Conservation (phyloP, 2,329 filamentous ascomycete genomes). For the Lasiodiplodia theobromae region DNA sequence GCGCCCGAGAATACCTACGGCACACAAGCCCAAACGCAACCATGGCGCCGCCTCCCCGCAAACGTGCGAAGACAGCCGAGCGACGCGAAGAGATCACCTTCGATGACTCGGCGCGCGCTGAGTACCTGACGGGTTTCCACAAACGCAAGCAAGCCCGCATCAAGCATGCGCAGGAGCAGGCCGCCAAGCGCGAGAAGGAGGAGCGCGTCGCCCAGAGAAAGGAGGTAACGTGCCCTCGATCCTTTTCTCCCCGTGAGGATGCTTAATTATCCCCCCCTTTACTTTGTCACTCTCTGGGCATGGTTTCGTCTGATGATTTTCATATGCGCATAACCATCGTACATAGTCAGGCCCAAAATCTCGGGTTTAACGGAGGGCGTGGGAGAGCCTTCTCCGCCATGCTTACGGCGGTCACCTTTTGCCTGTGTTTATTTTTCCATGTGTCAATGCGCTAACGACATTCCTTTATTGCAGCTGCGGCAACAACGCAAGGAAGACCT, state of each 20-base stretch:
- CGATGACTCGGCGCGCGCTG: slow-evolving; percentile 77
- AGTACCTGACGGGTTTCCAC: slow-evolving; percentile 95
- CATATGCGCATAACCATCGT: neutral
- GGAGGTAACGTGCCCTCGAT: slow-evolving; percentile 65
- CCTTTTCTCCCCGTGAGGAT: too few species aligned
- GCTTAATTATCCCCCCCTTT: neutral
- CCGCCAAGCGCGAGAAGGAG: slow-evolving; percentile 76
- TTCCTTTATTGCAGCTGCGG: slow-evolving; percentile 67
- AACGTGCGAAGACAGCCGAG: slow-evolving; percentile 56
- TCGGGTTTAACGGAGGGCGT: neutral
- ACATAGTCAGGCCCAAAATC: neutral
- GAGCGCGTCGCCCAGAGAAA: slow-evolving; percentile 77
- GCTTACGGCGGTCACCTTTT: neutral
- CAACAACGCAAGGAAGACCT: slow-evolving; percentile 83
- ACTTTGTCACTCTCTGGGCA: neutral
- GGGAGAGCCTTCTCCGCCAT: neutral
- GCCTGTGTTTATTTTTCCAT: neutral
- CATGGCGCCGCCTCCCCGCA: slow-evolving; percentile 36
- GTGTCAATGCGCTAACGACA: neutral
- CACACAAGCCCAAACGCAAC: slow-evolving; percentile 4
- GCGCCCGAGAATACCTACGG: neutral
- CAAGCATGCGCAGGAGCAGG: slow-evolving; percentile 84
- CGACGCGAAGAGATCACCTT: slow-evolving; percentile 80
- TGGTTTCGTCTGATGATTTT: neutral
- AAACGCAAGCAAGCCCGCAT: slow-evolving; percentile 89